Conservation (phyloP, 257 asterid genomes). For the Oldenlandia corymbosa region DNA sequence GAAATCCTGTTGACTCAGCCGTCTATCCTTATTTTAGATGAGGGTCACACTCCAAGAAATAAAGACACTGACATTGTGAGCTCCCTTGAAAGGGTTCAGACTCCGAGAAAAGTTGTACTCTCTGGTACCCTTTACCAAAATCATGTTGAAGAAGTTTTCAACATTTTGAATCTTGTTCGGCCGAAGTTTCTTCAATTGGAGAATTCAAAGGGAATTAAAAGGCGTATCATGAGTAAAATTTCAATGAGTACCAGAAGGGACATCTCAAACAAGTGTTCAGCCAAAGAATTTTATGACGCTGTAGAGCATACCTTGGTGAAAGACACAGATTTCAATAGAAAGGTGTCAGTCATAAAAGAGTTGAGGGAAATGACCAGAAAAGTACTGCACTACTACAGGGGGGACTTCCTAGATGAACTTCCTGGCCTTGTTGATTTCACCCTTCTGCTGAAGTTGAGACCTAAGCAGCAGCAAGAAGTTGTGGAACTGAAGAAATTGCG, state of each 20-base stretch:
- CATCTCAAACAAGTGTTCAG: slow-evolving; percentile 44
- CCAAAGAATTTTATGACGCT: slow-evolving; percentile 67
- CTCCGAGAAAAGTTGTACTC: slow-evolving; percentile 82
- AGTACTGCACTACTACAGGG: slow-evolving; percentile 87
- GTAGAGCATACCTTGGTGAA: slow-evolving; percentile 69
- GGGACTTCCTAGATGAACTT: slow-evolving; percentile 91
- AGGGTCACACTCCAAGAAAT: slow-evolving; percentile 95
- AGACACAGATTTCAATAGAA: slow-evolving; percentile 66
- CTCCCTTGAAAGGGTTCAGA: slow-evolving; percentile 83
- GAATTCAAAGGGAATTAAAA: slow-evolving; percentile 52
- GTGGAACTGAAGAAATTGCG: slow-evolving; percentile 34
- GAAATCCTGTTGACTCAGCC: slow-evolving; percentile 62
- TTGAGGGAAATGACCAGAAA: slow-evolving; percentile 83
- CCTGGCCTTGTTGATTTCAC: slow-evolving; percentile 92
- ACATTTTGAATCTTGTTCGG: slow-evolving; percentile 88
- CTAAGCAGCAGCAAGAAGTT: slow-evolving; percentile 50
- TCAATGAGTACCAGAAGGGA: slow-evolving; percentile 43
- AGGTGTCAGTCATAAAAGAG: slow-evolving; percentile 72
- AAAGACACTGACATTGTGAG: slow-evolving; percentile 86
- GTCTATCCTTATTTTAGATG: slow-evolving; percentile 74
- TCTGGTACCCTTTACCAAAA: slow-evolving; percentile 95
- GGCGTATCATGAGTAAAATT: slow-evolving; percentile 80
- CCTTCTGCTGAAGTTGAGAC: slow-evolving; percentile 62
- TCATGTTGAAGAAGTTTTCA: slow-evolving; percentile 92
- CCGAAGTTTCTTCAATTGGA: slow-evolving; percentile 82